Evolutionary conservation across 495 filamentous ascomycete species (phyloP).

Genomic region (Podospora fimiseda): DNA sequence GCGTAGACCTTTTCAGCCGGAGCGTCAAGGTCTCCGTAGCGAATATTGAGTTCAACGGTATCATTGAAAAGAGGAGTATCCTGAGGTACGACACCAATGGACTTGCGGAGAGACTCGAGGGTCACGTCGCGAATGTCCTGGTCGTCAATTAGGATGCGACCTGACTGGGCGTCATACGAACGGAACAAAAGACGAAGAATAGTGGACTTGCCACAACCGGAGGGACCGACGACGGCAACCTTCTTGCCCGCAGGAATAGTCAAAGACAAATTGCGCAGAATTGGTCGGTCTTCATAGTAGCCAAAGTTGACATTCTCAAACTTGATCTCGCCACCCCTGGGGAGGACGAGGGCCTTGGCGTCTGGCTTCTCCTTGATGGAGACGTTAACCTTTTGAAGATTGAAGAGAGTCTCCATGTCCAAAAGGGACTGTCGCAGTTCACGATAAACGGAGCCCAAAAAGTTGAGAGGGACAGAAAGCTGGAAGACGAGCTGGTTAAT

Average conservation of each 20-base stretch:
- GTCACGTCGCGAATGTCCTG: constrained; percentile 84
- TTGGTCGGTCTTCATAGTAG: constrained; percentile 80
- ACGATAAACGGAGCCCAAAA: constrained; percentile 90
- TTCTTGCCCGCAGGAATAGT: constrained; percentile 95
- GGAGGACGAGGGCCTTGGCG: constrained; percentile 64
- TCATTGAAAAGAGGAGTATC: constrained; percentile 97
- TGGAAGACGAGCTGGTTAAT: constrained; percentile 99
- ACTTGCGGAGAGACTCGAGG: constrained; percentile 71
- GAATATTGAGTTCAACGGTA: constrained; percentile 90
- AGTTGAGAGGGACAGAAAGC: constrained; percentile 92
- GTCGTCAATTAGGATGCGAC: constrained; percentile 84
- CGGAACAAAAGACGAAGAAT: constrained; percentile 86
- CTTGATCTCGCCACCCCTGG: constrained; percentile 75
- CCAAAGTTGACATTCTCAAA: constrained; percentile 96
- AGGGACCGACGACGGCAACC: constrained; percentile 90
- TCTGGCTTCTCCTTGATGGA: constrained; percentile 68
- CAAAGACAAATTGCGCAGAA: constrained; percentile 74
- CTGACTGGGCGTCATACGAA: constrained; percentile 84
- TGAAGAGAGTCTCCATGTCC: constrained; percentile 98
- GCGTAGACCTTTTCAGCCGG: constrained; percentile 62
- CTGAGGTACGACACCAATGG: constrained; percentile 94
- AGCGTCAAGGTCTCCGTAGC: constrained; percentile 83
- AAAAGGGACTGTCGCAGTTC: constrained; percentile 89
- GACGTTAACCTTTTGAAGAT: constrained; percentile 96
- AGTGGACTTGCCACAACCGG: constrained; percentile 93